phyloP scores from a whole-genome alignment of 2,329 filamentous ascomycete species.

The Fusarium sp. region DNA sequence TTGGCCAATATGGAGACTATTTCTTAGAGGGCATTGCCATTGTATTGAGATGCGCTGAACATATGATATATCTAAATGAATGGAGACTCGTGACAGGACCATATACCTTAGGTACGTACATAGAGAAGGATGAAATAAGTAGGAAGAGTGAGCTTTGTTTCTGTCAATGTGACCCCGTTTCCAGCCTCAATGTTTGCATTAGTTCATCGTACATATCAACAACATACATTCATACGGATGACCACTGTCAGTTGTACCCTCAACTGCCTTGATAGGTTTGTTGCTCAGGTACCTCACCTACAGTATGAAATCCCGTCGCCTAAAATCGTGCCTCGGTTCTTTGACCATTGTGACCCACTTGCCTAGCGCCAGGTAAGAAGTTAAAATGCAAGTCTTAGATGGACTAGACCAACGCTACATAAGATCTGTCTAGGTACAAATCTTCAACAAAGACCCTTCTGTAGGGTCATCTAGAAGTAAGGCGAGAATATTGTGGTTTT shows the following conservation, averaged over 20 bases:
- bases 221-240: neutral
- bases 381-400: constrained; percentile 9
- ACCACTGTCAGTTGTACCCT: neutral
- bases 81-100: neutral
- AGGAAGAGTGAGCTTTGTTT: neutral
- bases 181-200: neutral
- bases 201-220: neutral
- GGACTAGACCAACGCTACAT: neutral
- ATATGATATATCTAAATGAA: neutral
- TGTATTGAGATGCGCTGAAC: neutral
- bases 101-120: neutral
- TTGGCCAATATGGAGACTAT: neutral
- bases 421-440: neutral
- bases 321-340: constrained; percentile 33
- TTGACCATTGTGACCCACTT: constrained; percentile 21
- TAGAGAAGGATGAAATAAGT: neutral
- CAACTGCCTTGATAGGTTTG: neutral
- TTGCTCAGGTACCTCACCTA: too few species aligned
- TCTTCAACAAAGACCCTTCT: neutral
- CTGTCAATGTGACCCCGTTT: neutral
- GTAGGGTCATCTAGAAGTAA: neutral
- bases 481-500: neutral
- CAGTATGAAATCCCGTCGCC: neutral
- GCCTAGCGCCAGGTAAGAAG: constrained; percentile 10
- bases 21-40: neutral